phyloP scores from a whole-genome alignment of 108 stramenopile species.

The Cyclotella baltica region DNA sequence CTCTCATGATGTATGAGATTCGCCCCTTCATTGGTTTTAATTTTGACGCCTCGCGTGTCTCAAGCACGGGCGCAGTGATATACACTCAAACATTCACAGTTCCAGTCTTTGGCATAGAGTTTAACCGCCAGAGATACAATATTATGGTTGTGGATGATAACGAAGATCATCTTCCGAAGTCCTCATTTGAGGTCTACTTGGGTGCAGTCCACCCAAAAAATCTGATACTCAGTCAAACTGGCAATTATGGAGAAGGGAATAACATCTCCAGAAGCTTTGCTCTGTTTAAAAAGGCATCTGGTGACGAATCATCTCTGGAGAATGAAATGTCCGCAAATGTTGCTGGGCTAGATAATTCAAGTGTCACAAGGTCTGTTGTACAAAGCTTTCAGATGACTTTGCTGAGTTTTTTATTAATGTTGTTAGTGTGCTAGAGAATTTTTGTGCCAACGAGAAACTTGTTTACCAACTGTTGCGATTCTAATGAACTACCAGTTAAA shows the following conservation, averaged over 20 bases:
- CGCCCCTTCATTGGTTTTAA: conserved; percentile 32
- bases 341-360: not conserved
- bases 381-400: not conserved
- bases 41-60: conserved; percentile 9
- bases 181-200: conserved; percentile 48
- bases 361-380: not conserved
- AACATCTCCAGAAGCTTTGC: conserved; percentile 45
- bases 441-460: too few species aligned
- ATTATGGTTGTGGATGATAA: conserved; percentile 49
- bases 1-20: conserved; percentile 43
- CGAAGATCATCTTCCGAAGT: conserved; percentile 21
- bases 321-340: not conserved
- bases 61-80: conserved; percentile 9
- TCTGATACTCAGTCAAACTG: conserved; percentile 40
- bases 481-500: not conserved
- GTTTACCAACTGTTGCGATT: not conserved
- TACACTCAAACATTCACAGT: conserved; percentile 38
- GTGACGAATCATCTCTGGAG: conserved; percentile 8
- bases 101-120: conserved; percentile 48
- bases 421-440: not conserved
- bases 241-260: conserved; percentile 40
- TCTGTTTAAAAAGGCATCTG: conserved; percentile 30
- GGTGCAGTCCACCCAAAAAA: conserved; percentile 31
- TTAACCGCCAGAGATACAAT: conserved; percentile 43
- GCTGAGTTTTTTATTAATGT: not conserved